A percentile compares a stretch with the other conserved stretches of the same genome.
Conservation (phyloP, 2,329 filamentous ascomycete species). For the Escovopsis weberi region DNA sequence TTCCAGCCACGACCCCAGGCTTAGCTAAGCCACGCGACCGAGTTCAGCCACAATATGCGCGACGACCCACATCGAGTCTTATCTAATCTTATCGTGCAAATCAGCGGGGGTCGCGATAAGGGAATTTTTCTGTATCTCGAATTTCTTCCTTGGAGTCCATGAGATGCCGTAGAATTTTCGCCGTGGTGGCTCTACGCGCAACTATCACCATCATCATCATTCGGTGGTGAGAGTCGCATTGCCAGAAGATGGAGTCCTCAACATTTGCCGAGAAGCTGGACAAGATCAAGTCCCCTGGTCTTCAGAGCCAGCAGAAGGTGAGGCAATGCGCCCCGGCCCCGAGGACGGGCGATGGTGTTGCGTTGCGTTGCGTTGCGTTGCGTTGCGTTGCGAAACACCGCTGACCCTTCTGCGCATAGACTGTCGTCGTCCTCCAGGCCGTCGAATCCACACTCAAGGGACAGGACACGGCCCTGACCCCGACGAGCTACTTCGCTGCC, state of each 20-base stretch:
- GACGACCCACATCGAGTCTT: too few species aligned
- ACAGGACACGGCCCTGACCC: conserved; percentile 67
- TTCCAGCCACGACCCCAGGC: not conserved
- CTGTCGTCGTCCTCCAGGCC: conserved; percentile 71
- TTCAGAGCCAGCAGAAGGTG: conserved; percentile 91
- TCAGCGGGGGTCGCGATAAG: conserved; percentile 7
- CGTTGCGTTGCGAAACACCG: not conserved
- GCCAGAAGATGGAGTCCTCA: conserved; percentile 30
- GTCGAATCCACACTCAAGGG: conserved; percentile 87
- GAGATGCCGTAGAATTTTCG: conserved; percentile 1
- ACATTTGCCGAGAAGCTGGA: conserved; percentile 78
- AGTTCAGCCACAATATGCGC: too few species aligned
- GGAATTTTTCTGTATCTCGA: conserved; percentile 6
- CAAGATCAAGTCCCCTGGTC: conserved; percentile 92
- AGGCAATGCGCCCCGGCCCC: conserved; percentile 10
- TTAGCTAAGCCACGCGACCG: too few species aligned
- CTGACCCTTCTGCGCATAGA: conserved; percentile 32
- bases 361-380: too few species aligned
- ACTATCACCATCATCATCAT: conserved; percentile 2
- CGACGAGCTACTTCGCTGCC: conserved; percentile 93
- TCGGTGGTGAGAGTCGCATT: conserved; percentile 1
- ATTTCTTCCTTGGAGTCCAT: not conserved
- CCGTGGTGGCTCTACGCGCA: not conserved
- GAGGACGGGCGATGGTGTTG: not conserved
- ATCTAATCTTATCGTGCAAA: conserved; percentile 3